Evolutionary conservation across 768 basidiomycete species (phyloP).

Genomic region (Multifurca ochricompacta): DNA sequence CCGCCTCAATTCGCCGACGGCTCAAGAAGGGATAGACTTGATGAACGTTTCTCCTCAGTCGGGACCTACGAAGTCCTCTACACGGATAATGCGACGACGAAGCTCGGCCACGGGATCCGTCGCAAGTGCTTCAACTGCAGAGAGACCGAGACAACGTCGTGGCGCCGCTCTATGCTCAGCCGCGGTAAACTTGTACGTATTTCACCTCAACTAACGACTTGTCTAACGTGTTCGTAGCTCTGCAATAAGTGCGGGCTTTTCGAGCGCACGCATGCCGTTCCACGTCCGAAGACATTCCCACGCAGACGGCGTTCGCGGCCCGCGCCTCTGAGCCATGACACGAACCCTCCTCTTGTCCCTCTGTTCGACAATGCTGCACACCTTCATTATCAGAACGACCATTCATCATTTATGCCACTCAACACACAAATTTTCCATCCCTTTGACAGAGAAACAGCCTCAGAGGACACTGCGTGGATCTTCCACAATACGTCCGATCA

Average conservation of each 20-base stretch:
- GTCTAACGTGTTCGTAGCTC: neutral
- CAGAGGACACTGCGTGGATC: neutral
- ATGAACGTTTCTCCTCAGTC: neutral
- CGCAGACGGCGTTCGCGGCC: conserved; percentile 1
- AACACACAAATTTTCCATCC: neutral
- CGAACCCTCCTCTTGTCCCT: neutral
- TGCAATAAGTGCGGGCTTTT: conserved; percentile 68
- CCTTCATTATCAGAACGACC: neutral
- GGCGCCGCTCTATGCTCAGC: conserved; percentile 65
- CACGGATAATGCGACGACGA: conserved; percentile 74
- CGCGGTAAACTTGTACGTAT: conserved; percentile 63
- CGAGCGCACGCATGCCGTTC: conserved; percentile 68
- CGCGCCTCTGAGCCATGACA: neutral
- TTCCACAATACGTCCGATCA: neutral
- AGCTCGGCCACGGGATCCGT: conserved; percentile 65
- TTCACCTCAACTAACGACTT: neutral
- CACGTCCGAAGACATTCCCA: conserved; percentile 38
- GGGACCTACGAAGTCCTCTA: conserved; percentile 20
- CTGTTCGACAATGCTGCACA: neutral
- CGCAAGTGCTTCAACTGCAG: conserved; percentile 76
- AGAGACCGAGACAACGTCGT: conserved; percentile 74
- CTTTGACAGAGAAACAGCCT: neutral
- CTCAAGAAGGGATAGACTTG: neutral
- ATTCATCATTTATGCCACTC: neutral
- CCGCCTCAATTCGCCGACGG: neutral